Evolutionary conservation across 345 rosid genomes (phyloP), one percentile per base, ranked within the genome.

Genomic region (Salix koriyanagi): DNA sequence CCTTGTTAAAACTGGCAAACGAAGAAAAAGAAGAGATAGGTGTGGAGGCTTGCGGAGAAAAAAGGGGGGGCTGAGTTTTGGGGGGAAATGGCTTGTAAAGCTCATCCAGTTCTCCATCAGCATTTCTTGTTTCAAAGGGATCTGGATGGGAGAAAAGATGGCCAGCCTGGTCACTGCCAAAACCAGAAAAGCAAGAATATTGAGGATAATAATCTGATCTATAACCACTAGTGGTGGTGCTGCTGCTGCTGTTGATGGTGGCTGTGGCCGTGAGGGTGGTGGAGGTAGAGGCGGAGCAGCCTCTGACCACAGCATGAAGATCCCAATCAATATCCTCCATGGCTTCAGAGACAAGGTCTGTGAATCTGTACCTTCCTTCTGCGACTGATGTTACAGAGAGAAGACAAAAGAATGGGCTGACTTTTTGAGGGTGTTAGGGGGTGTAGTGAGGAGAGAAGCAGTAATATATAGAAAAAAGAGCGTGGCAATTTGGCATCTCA

Each of bases 221-320:
- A 39, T 61, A 77, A 6, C 68, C 41, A 13, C 68, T 16, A 8
- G 62, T 19, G 72, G 42, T 41, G 60, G 86, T 30, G 46, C 84
- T 3, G 71, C 76, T n/a, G 79, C 84, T 16, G 75, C 7, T 12
- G 30, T 75, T n/a, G 75, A 65, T 14, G 72, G 67, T 14, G 72
- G 48, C n/a, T 6, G 84, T 11, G 67, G 88, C 19, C 28, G 85
- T 1, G 69, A 82, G 9, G 73, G 88, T 10, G 69, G 83, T 14
- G 71, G 88, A 50, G 75, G 88, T 34, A 4, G 82, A 30, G 75
- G 85, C 37, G 83, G 85, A 71, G 81, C 93, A 90, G 44, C 97
- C 88, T 83, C 97, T 85, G 54, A 95, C 98, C 81, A 95, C 97
- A 69, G 99, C 99, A 73, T 89, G 89, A 76, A 95, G 94, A 89